Conservation (phyloP, 495 filamentous ascomycete species). For the Xylaria telfairii region DNA sequence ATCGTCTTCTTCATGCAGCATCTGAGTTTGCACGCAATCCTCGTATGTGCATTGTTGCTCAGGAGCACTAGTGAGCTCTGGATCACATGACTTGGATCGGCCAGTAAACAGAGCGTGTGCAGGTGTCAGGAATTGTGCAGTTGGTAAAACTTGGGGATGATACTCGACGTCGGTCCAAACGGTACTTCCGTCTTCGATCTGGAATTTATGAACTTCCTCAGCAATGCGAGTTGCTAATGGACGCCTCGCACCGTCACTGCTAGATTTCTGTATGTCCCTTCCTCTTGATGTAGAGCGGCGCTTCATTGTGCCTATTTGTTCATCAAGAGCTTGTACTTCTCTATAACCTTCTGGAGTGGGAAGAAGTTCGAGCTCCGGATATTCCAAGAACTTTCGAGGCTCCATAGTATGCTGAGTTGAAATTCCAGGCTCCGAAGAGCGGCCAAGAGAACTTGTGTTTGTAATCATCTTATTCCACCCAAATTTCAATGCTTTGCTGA, state of each 20-base stretch:
- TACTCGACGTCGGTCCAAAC: conserved; percentile 21
- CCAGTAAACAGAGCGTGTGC: conserved; percentile 10
- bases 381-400: conserved; percentile 35
- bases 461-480: conserved; percentile 41
- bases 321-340: conserved; percentile 42
- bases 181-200: conserved; percentile 17
- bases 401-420: conserved; percentile 22
- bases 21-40: conserved; percentile 32
- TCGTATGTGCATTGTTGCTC: conserved; percentile 26
- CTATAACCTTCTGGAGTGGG: conserved; percentile 38
- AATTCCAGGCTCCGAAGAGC: conserved; percentile 20
- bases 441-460: conserved; percentile 23
- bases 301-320: conserved; percentile 44
- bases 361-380: conserved; percentile 45
- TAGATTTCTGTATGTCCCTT: conserved; percentile 14
- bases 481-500: conserved; percentile 43
- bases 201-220: conserved; percentile 36
- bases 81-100: conserved; percentile 11
- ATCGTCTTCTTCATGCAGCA: conserved; percentile 31
- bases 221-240: conserved; percentile 33
- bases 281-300: conserved; percentile 28
- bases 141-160: neutral
- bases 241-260: conserved; percentile 24
- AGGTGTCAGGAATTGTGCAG: conserved; percentile 12
- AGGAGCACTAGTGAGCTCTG: conserved; percentile 3